These are phyloP conservation scores for Bryum argenteum DNA, from an alignment of 225 moss, liverwort and hornwort species.

Conservation along the genomic window DNA sequence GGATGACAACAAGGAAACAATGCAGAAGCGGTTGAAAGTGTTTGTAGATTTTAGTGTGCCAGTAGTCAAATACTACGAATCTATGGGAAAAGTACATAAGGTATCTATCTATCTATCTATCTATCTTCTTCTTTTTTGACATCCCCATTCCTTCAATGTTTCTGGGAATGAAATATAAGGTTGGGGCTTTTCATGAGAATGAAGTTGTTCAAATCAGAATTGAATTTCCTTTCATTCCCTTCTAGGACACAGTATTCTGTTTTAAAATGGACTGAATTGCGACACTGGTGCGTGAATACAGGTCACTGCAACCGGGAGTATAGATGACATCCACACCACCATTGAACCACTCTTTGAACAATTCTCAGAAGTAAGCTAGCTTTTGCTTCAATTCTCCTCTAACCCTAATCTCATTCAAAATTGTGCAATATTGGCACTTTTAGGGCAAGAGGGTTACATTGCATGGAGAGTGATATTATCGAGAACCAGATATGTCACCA, in stretches of 20 bases:
- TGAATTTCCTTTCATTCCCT: no score
- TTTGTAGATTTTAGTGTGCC: slow-evolving; percentile 91
- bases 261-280: slow-evolving; percentile 10
- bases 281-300: slow-evolving; percentile 32
- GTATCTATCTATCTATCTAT: no score
- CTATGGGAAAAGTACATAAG: slow-evolving; percentile 92
- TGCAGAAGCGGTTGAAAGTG: slow-evolving; percentile 91
- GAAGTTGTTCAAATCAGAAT: neutral
- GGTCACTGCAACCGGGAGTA: slow-evolving; percentile 75
- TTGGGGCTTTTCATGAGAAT: neutral
- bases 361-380: slow-evolving; percentile 66
- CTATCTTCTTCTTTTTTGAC: slow-evolving; percentile 18
- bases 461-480: no score
- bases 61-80: slow-evolving; percentile 87
- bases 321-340: slow-evolving; percentile 83
- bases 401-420: neutral
- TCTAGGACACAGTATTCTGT: neutral
- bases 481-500: no score
- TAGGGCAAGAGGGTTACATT: no score
- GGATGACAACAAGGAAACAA: slow-evolving; percentile 96
- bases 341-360: slow-evolving; percentile 88
- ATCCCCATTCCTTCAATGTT: slow-evolving; percentile 9
- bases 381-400: neutral
- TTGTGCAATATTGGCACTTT: no score
- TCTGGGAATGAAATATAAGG: neutral